Evolutionary conservation across 2,329 filamentous ascomycete genomes (phyloP), one percentile per base, ranked within the genome.

Genomic region (Calonectria crousiana): DNA sequence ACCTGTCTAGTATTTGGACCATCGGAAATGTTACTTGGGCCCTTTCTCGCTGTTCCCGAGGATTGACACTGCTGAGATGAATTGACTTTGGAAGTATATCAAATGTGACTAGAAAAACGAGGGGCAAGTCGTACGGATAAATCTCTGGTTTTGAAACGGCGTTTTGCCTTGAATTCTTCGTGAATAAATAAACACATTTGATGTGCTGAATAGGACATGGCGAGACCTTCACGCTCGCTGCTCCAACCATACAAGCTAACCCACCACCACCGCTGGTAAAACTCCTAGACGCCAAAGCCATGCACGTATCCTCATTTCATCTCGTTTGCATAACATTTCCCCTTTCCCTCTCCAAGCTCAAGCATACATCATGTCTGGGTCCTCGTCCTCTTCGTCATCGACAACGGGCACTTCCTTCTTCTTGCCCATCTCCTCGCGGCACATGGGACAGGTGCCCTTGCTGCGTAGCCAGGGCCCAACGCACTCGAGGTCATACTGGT

Each of bases 401-500:
- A 85, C 84, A 16, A 85, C 82, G 23, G 85, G 84, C n/a, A 83
- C 81, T 73, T 87, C 85, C 81, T 86, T 86, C 86, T 90, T 91
- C 86, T 89, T 88, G 38, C 86, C 88, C 84, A 93, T 83, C 79
- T 92, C 90, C 81, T 89, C 88, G 74, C 92, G 85, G 82, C 92
- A 93, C 85, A 93, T 86, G 49, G 92, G 92, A 81, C 92, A 93
- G 38, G 87, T 92, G 47, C 92, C 92, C 83, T 93, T 92, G 79
- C 90, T 88, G 82, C 88, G 85, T 81, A 93, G 82, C 92, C 92
- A 93, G 9, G 92, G 92, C 4, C 88, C 90, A 2, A 93, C 91
- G 79, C 92, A 93, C 84, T 93, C 92, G n/a, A 93, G 83, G 79
- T 93, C 92, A 80, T 92, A 93, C 65, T 84, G 84, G 82, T 93